Evolutionary conservation across 345 rosid species (phyloP), one percentile per base, ranked within the genome.

Genomic region (Corchorus capsularis): DNA sequence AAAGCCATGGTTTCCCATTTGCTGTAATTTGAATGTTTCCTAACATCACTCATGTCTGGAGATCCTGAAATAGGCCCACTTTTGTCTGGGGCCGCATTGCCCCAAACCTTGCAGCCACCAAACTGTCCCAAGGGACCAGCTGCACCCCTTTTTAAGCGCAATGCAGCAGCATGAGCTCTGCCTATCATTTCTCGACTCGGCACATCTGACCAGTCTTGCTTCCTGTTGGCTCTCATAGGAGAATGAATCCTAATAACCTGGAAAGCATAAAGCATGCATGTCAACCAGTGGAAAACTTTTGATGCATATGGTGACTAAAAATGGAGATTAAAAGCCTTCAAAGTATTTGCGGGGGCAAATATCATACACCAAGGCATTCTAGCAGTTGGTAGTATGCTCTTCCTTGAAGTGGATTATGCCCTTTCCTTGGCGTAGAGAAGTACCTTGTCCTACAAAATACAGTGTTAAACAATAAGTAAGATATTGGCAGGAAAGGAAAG

Each of bases 321-420:
- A 15, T 13, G 22, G 15, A 75, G 71, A 69, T n/a, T 37, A 61
- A 11, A 37, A 4, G 52, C 52, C 13, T 53, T 16, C 6, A 61
- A 8, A 70, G 62, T 10, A 57, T 53, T 70, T 70, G 74, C 34
- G 17, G 62, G 34, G 12, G 74, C 15, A 53, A 27, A 55, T 19
- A 49, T 74, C 69, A 50, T 96, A 96, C 99, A 74, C 98, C 99
- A 69, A 96, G 97, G 86, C 99, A 96, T 71, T 93, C 99, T 71
- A 93, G 87, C 57, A 96, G 95, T 79, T 92, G 99, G 84, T 96
- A 93, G 79, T 96, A 96, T 73, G 99, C 97, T 78, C 99, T 85
- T 66, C 99, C 99, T 83, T 96, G 98, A 61, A 96, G 97, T 57
- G 98, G 99, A 86, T 91, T 96, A 79, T 93, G 99, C 77, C 99